A percentile compares a stretch with the other conserved stretches of the same genome.
Evolutionary conservation across 2,329 filamentous ascomycete genomes (phyloP).

Genomic region (Arthrobotrys megalospora): DNA sequence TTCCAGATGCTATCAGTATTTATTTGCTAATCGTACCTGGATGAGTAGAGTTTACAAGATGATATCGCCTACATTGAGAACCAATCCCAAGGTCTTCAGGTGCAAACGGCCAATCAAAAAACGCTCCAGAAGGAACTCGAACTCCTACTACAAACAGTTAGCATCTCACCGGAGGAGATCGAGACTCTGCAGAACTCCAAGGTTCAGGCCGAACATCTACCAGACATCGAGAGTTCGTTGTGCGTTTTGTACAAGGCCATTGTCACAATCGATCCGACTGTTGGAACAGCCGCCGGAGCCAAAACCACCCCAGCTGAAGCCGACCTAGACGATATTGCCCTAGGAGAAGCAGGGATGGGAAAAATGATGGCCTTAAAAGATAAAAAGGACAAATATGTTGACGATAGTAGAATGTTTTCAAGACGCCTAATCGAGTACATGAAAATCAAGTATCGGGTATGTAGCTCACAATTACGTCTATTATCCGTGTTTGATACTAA

Average conservation of each 20-base stretch:
- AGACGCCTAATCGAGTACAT: conserved; percentile 85
- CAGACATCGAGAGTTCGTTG: conserved; percentile 82
- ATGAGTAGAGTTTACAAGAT: conserved; percentile 83
- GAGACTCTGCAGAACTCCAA: conserved; percentile 73
- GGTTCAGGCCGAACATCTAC: conserved; percentile 73
- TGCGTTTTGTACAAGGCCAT: conserved; percentile 91
- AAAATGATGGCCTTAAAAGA: conserved; percentile 95
- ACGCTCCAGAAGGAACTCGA: conserved; percentile 90
- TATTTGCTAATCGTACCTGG: conserved; percentile 62
- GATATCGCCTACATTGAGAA: conserved; percentile 98
- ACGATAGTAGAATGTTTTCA: conserved; percentile 83
- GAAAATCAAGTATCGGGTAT: conserved; percentile 79
- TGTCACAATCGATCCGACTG: conserved; percentile 89
- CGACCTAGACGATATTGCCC: conserved; percentile 65
- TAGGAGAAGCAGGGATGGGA: conserved; percentile 76
- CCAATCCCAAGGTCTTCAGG: conserved; percentile 94
- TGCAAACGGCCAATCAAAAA: conserved; percentile 97
- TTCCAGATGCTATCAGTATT: conserved; percentile 63
- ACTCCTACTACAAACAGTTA: conserved; percentile 89
- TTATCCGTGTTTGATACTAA: background rate
- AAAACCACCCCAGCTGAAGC: conserved; percentile 66
- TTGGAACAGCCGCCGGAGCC: conserved; percentile 76
- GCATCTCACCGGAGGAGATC: conserved; percentile 83
- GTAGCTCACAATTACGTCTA: conserved; percentile 71
- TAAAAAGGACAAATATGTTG: conserved; percentile 89